Evolutionary conservation across 345 rosid genomes (phyloP).

Genomic region (Eucalyptus regnans): DNA sequence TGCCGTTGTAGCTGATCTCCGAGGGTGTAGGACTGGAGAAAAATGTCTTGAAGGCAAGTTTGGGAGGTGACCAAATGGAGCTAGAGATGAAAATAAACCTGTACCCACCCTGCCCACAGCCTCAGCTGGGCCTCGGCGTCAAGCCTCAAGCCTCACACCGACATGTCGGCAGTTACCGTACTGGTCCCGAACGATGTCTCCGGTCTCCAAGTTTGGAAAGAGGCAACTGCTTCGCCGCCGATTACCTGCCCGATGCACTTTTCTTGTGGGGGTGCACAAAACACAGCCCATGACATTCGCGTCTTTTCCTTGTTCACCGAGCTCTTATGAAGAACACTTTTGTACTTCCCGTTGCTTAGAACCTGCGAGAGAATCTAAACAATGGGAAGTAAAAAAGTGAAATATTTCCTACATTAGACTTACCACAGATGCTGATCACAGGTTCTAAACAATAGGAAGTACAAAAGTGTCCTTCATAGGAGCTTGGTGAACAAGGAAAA

Average conservation of each 20-base stretch:
- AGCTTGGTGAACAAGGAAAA: slow-evolving; percentile 28
- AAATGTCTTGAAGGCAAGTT: background rate
- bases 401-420: background rate
- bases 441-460: slow-evolving; percentile 49
- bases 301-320: slow-evolving; percentile 23
- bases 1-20: slow-evolving; percentile 20
- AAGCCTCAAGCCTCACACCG: slow-evolving; percentile 47
- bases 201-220: slow-evolving; percentile 44
- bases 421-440: background rate
- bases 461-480: slow-evolving; percentile 38
- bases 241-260: slow-evolving; percentile 23
- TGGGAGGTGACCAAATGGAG: slow-evolving; percentile 26
- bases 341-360: slow-evolving; percentile 44
- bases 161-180: slow-evolving; percentile 42
- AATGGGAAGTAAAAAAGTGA: background rate
- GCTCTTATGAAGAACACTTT: slow-evolving; percentile 39
- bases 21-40: slow-evolving; percentile 26
- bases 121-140: slow-evolving; percentile 38
- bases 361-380: slow-evolving; percentile 9
- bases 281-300: slow-evolving; percentile 50
- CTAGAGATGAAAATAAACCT: slow-evolving; percentile 41
- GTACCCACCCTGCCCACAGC: slow-evolving; percentile 57
- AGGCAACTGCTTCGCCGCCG: slow-evolving; percentile 34
- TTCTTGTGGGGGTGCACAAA: slow-evolving; percentile 19
- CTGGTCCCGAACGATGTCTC: slow-evolving; percentile 33